phyloP scores from a whole-genome alignment of 2,329 filamentous ascomycete genomes.

The Coniella lustricola region DNA sequence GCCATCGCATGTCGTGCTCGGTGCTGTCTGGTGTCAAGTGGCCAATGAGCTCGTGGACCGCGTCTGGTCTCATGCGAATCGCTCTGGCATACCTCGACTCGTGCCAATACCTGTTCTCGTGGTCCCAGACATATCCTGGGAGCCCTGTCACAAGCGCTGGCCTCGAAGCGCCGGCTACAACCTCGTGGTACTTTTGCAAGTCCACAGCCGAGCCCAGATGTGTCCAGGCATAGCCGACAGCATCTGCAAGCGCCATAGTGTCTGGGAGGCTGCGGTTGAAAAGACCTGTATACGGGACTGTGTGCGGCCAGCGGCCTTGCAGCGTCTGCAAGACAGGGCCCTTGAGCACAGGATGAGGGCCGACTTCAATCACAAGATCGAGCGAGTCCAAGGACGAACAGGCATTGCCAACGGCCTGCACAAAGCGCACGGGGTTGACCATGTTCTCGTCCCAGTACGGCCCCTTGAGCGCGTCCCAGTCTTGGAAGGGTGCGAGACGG shows the following conservation, averaged over 20 bases:
- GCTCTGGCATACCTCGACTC: conserved; percentile 10
- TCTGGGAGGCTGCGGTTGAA: conserved; percentile 16
- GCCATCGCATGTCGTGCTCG: conserved; percentile 18
- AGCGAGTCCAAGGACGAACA: neutral
- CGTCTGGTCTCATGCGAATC: neutral
- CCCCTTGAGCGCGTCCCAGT: neutral
- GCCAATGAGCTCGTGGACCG: conserved; percentile 7
- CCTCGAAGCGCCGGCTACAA: neutral
- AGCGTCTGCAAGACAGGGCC: neutral
- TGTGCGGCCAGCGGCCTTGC: neutral
- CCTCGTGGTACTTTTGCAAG: neutral
- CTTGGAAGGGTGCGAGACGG: conserved; percentile 2
- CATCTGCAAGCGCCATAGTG: conserved; percentile 15
- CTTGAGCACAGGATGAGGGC: neutral
- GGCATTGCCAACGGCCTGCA: neutral
- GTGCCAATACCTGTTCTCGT: conserved; percentile 5
- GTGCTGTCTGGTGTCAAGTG: neutral
- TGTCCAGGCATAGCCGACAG: conserved; percentile 16
- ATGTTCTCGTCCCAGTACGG: conserved; percentile 19
- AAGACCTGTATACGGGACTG: neutral
- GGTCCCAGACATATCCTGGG: conserved; percentile 11
- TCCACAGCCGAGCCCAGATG: conserved; percentile 8
- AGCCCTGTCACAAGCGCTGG: conserved; percentile 7
- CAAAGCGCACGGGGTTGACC: conserved; percentile 20
- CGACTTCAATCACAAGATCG: neutral